Base-by-base conservation (phyloP, 306 rosid species). In the Datisca glomerata region DNA sequence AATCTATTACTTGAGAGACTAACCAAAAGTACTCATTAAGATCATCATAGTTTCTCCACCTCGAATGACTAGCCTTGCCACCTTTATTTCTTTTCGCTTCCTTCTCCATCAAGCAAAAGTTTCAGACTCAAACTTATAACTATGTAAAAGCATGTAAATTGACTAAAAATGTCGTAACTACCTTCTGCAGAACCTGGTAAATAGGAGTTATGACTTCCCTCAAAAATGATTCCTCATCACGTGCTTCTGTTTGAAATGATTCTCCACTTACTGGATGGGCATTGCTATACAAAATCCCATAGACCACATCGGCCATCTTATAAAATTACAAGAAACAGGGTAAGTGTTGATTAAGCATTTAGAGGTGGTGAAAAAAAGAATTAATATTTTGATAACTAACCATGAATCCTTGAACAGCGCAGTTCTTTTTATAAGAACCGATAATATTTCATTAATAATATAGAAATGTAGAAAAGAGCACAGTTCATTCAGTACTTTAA, bases 21-120 rank as follows among this genome's bases (percentile, higher is more conserved):
- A 53, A 91, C 98, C 98, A 91, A 52, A 91, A 91, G 65, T 91
- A 91, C 60, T 91, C 98, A 37, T 91, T 91, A 45, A 91, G 73
- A 60, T 91, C 98, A 68, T 91, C 98, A 55, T 91, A 91, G 51
- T 91, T 91, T 85, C 98, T 81, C 98, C 98, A 91, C 21, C 60
- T 71, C 68, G 98, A 50, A 67, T 91, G 98, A 59, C 98, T 91
- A 23, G 68, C 93, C 74, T 64, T 80, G 59, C 98, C 98, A 54
- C 59, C 63, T 61, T 78, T 80, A 67, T 74, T 72, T 75, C 96
- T 84, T 73, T 78, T 78, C 56, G 83, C 68, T 80, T 91, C 98
- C 98, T 91, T 64, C 63, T 63, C 45, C 63, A 62, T 56, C 64
- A 63, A 55, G 63, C 18, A 61, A 32, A 47, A 51, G 43, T 57